phyloP scores from a whole-genome alignment of 2,329 filamentous ascomycete genomes.

The Aspergillus ustus region DNA sequence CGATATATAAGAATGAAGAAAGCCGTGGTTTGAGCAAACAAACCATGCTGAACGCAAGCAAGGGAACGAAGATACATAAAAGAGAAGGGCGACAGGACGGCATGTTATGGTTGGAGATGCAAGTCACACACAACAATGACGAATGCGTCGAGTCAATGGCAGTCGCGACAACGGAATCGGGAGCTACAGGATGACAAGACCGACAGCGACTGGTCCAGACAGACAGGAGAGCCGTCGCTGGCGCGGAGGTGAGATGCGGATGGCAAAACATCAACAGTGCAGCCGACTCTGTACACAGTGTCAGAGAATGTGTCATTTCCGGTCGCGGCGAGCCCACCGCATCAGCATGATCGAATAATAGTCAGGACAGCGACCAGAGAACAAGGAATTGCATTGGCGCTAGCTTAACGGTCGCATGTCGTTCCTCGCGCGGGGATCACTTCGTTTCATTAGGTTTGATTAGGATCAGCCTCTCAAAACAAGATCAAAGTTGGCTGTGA shows the following conservation, averaged over 20 bases:
- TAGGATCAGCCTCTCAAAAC: conserved; percentile 5
- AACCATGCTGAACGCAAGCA: conserved; percentile 18
- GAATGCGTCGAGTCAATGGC: conserved; percentile 28
- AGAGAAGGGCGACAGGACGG: conserved; percentile 20
- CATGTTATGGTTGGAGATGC: conserved; percentile 26
- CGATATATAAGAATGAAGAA: conserved; percentile 5
- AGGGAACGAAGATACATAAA: conserved; percentile 33
- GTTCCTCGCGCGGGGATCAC: not conserved
- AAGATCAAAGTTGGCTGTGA: conserved; percentile 3
- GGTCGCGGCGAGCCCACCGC: conserved; percentile 22
- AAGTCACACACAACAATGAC: conserved; percentile 33
- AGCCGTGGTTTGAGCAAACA: conserved; percentile 11
- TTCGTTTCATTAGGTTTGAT: not conserved
- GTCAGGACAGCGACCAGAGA: not conserved
- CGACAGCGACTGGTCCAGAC: conserved; percentile 18
- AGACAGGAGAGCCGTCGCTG: conserved; percentile 17
- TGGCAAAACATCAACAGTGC: conserved; percentile 15
- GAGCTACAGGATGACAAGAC: conserved; percentile 18
- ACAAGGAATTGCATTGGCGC: conserved; percentile 6
- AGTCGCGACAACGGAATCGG: conserved; percentile 21
- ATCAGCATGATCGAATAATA: not conserved
- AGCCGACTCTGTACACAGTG: conserved; percentile 8
- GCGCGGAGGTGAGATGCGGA: conserved; percentile 11
- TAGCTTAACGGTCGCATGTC: conserved; percentile 2
- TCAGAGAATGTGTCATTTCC: conserved; percentile 18